Conservation (phyloP, 495 filamentous ascomycete species). For the Penicillium atrosanguineum region DNA sequence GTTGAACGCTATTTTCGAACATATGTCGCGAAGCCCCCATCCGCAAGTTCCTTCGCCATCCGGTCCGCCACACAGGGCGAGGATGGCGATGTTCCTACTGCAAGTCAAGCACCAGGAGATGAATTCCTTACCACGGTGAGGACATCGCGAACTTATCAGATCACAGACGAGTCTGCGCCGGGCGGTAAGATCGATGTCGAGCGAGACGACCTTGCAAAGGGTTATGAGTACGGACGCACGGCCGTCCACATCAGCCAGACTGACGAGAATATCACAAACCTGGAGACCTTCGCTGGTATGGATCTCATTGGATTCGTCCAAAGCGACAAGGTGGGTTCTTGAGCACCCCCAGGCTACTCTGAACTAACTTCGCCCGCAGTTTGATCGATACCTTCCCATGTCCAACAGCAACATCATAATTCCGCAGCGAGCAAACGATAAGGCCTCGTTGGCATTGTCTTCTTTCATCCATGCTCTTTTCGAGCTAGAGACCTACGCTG, state of each 20-base stretch:
- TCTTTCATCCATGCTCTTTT: conserved; percentile 86
- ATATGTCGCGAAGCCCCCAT: conserved; percentile 66
- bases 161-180: conserved; percentile 67
- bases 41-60: conserved; percentile 72
- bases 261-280: conserved; percentile 75
- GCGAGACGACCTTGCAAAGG: conserved; percentile 81
- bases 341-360: neutral
- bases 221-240: conserved; percentile 91
- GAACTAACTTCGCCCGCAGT: conserved; percentile 48
- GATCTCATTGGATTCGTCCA: conserved; percentile 86
- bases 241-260: conserved; percentile 83
- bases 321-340: conserved; percentile 58
- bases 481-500: conserved; percentile 81
- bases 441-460: conserved; percentile 77
- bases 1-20: conserved; percentile 89
- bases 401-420: conserved; percentile 72
- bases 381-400: conserved; percentile 82
- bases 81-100: conserved; percentile 48
- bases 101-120: conserved; percentile 31
- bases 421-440: conserved; percentile 67
- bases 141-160: conserved; percentile 72
- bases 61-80: conserved; percentile 40
- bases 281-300: conserved; percentile 71
- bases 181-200: conserved; percentile 84
- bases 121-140: conserved; percentile 62